Percentiles rank a stretch among this genome's conserved stretches.
phyloP scores from a whole-genome alignment of 305 asterid species.

The Solanum hybrid region DNA sequence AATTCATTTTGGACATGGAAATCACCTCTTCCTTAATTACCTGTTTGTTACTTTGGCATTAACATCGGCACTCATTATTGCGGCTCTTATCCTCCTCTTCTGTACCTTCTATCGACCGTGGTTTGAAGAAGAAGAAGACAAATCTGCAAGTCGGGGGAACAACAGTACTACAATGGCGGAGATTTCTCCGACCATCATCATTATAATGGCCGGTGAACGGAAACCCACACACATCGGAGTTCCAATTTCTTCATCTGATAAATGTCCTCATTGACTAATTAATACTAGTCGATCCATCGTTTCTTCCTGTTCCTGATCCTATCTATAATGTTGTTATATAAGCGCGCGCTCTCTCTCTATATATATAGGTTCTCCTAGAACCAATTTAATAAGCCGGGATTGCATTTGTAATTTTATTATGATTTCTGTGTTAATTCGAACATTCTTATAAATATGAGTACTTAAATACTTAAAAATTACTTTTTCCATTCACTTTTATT shows the following conservation, averaged over 20 bases:
- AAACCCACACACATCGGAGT: slow-evolving; percentile 49
- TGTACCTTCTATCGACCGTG: not conserved
- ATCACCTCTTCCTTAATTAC: slow-evolving; percentile 1
- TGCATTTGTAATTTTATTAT: too few relatives aligned
- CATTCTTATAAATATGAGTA: too few relatives aligned
- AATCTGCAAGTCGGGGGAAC: not conserved
- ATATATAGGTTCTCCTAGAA: too few relatives aligned
- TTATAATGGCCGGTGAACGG: slow-evolving; percentile 58
- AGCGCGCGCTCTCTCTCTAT: too few relatives aligned
- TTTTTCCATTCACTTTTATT: too few relatives aligned
- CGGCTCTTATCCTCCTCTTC: not conserved
- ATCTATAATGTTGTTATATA: too few relatives aligned
- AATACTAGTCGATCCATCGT: not conserved
- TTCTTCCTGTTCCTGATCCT: not conserved
- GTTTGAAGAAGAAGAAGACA: not conserved
- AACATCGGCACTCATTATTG: not conserved
- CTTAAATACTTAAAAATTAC: too few relatives aligned
- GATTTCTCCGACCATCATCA: slow-evolving; percentile 33
- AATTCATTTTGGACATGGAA: not conserved
- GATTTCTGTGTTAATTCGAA: too few relatives aligned
- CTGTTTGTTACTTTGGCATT: not conserved
- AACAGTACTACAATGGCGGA: slow-evolving; percentile 9
- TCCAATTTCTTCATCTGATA: slow-evolving; percentile 13
- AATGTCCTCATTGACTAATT: not conserved
- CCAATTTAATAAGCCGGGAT: too few relatives aligned